Conservation (phyloP, 257 asterid genomes). For the Petunia axillaris region DNA sequence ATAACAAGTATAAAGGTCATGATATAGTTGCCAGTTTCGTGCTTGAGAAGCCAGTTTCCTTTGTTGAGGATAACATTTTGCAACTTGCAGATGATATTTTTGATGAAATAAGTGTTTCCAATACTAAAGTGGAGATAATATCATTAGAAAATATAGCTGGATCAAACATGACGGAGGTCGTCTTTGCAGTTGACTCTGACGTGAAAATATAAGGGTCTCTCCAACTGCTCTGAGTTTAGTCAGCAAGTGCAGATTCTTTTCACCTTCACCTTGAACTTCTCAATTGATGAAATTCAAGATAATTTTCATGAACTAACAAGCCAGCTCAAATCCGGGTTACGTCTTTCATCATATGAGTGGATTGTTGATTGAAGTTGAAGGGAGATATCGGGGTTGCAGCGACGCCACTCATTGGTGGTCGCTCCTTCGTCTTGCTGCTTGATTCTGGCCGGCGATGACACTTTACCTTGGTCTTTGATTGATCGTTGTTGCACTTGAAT, state of each 20-base stretch:
- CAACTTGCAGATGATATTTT: conserved; percentile 71
- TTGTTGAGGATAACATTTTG: conserved; percentile 56
- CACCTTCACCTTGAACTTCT: conserved; percentile 90
- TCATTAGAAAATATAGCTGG: conserved; percentile 37
- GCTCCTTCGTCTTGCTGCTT: too few relatives aligned
- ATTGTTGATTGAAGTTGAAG: conserved; percentile 30
- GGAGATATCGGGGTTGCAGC: too few relatives aligned
- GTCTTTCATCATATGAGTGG: conserved; percentile 66
- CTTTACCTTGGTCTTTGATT: too few relatives aligned
- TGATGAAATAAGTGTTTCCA: conserved; percentile 69
- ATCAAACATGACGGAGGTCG: conserved; percentile 38
- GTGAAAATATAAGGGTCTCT: conserved; percentile 13
- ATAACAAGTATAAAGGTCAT: conserved; percentile 58
- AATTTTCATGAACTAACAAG: conserved; percentile 63
- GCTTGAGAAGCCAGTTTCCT: conserved; percentile 61
- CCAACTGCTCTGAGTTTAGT: conserved; percentile 26
- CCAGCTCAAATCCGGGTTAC: conserved; percentile 75
- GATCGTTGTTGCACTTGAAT: too few relatives aligned
- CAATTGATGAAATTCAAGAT: neutral
- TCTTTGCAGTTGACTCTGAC: conserved; percentile 49
- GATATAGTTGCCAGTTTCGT: conserved; percentile 78
- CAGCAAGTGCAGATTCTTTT: conserved; percentile 69
- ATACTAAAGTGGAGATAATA: conserved; percentile 53
- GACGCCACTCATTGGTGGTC: too few relatives aligned
- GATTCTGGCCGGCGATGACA: too few relatives aligned